Percentiles rank a stretch among this genome's conserved stretches.
These are phyloP conservation scores for Candida smagusa DNA, from an alignment of 1,139 yeast species.

Conservation along the genomic window DNA sequence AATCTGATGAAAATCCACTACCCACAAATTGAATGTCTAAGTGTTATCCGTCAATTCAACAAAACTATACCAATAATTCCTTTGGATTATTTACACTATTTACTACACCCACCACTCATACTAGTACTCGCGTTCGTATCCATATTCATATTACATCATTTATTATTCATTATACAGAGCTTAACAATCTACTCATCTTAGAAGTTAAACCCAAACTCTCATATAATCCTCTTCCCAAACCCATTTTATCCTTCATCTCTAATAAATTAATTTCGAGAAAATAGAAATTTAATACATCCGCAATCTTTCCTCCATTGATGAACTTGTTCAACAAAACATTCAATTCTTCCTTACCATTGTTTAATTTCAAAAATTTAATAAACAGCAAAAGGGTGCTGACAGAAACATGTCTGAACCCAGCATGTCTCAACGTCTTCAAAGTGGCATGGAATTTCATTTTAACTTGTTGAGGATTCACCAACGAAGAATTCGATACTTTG, in stretches of 20 bases:
- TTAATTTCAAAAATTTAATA: slow-evolving; percentile 25
- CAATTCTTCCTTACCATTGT: slow-evolving; percentile 23
- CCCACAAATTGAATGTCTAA: too few relatives aligned
- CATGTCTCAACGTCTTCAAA: slow-evolving; percentile 23
- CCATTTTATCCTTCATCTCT: slow-evolving; percentile 14
- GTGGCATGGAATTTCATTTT: slow-evolving; percentile 12
- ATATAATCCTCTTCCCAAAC: not conserved
- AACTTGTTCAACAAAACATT: slow-evolving; percentile 29
- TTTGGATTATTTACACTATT: too few relatives aligned
- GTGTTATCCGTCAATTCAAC: too few relatives aligned
- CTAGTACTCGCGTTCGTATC: too few relatives aligned
- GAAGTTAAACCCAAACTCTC: not conserved
- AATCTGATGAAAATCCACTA: too few relatives aligned
- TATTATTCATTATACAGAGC: too few relatives aligned
- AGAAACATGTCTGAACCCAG: slow-evolving; percentile 18
- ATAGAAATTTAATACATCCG: slow-evolving; percentile 26
- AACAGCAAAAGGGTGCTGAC: slow-evolving; percentile 23
- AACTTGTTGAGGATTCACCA: not conserved
- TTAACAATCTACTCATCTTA: too few relatives aligned
- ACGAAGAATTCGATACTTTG: slow-evolving; percentile 9
- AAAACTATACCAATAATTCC: too few relatives aligned
- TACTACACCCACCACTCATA: too few relatives aligned
- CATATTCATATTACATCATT: too few relatives aligned
- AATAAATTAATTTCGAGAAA: slow-evolving; percentile 25
- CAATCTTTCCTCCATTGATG: slow-evolving; percentile 13